These are phyloP conservation scores for Nemania sp. DNA, from an alignment of 2,329 filamentous ascomycete species.

Conservation along the genomic window DNA sequence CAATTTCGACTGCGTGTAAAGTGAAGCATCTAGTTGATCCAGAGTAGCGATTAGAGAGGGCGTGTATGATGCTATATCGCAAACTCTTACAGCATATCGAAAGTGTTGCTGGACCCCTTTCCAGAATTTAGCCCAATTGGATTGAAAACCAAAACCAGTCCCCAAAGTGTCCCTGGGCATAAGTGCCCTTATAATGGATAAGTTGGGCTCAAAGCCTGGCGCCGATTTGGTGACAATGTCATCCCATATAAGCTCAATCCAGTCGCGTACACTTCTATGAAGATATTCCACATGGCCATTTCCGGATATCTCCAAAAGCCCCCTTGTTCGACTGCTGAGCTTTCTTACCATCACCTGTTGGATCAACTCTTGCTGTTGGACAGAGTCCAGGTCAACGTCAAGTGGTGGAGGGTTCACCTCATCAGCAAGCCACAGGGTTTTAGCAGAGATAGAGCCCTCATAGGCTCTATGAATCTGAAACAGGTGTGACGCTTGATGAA, in stretches of 20 bases:
- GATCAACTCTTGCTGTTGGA: background rate
- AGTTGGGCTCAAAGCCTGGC: background rate
- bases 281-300: background rate
- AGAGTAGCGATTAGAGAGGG: background rate
- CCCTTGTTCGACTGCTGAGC: constrained; percentile 9
- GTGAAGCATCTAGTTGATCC: background rate
- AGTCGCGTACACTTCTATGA: background rate
- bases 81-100: background rate
- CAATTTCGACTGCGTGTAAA: background rate
- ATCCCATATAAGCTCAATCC: background rate
- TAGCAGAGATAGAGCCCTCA: no score
- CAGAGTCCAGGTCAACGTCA: background rate
- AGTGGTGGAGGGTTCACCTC: background rate
- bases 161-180: no score
- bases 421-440: background rate
- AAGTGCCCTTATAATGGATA: background rate
- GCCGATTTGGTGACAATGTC: background rate
- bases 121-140: no score
- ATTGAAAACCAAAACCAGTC: no score
- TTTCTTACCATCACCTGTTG: background rate
- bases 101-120: background rate
- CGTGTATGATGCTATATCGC: background rate
- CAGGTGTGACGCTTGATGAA: background rate
- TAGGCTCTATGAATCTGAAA: no score
- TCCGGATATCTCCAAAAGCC: constrained; percentile 3